These are phyloP conservation scores for Kondoa subrosea DNA, from an alignment of 768 basidiomycete genomes.

Conservation along the genomic window DNA sequence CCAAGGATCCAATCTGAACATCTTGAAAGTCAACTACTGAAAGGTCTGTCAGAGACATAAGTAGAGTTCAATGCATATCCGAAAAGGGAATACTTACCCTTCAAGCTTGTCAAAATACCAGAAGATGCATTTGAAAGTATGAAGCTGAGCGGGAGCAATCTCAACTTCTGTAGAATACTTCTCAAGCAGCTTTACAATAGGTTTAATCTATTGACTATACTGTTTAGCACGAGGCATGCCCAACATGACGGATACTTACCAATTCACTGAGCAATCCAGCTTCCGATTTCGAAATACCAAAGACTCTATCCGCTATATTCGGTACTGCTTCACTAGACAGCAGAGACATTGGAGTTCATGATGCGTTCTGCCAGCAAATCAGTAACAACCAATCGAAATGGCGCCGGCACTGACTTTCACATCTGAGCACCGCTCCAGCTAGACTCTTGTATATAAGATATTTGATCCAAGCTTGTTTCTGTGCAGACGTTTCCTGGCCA, in stretches of 20 bases:
- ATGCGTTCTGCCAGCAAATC: no score
- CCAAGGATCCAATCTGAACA: slow-evolving; percentile 17
- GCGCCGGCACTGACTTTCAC: no score
- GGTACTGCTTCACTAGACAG: slow-evolving; percentile 37
- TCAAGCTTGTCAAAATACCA: not conserved
- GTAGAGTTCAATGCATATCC: not conserved
- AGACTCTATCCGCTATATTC: slow-evolving; percentile 32
- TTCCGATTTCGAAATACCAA: slow-evolving; percentile 39
- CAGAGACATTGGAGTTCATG: no score
- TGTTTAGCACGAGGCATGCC: not conserved
- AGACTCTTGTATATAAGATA: no score
- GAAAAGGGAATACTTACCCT: not conserved
- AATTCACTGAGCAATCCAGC: slow-evolving; percentile 43
- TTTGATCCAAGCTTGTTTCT: no score
- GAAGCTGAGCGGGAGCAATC: not conserved
- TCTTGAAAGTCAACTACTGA: slow-evolving; percentile 45
- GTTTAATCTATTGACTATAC: slow-evolving; percentile 29
- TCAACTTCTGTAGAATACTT: slow-evolving; percentile 35
- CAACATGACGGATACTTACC: not conserved
- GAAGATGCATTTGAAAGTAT: not conserved
- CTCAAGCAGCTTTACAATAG: slow-evolving; percentile 44
- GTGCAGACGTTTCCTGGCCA: no score
- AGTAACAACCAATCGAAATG: no score
- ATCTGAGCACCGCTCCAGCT: no score
- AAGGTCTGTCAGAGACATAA: slow-evolving; percentile 46